Percentiles rank a stretch among this genome's conserved stretches.
Conservation (phyloP, 106 monocot genomes). For the Allium sativum region DNA sequence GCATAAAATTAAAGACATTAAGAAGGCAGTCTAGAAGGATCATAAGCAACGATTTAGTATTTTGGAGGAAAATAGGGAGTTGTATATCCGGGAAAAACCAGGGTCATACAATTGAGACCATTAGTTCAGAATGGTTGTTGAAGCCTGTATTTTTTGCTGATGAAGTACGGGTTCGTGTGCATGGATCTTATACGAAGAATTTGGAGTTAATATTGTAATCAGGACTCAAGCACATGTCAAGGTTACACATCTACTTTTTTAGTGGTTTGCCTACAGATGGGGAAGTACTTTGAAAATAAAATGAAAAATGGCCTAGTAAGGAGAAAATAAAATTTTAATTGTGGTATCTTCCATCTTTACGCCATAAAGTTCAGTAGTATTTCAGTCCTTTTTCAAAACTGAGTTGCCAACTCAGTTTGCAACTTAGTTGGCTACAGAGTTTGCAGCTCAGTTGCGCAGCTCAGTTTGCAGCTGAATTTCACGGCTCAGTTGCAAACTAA, state of each 20-base stretch:
- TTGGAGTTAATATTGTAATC: slow-evolving; percentile 79
- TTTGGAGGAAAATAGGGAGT: slow-evolving; percentile 75
- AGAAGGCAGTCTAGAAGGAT: slow-evolving; percentile 74
- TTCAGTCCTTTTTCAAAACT: no score
- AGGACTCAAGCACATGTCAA: slow-evolving; percentile 83
- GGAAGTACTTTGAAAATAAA: no score
- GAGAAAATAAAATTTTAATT: no score
- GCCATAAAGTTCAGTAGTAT: no score
- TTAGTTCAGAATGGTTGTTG: slow-evolving; percentile 4
- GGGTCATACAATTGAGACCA: slow-evolving; percentile 72
- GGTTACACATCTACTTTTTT: slow-evolving; percentile 89
- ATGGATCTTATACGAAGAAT: slow-evolving; percentile 88
- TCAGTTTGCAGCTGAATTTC: no score
- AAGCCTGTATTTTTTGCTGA: no score
- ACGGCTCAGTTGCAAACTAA: no score
- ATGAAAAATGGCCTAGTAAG: no score
- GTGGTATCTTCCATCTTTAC: no score
- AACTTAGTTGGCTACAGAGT: no score
- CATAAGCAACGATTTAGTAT: slow-evolving; percentile 83
- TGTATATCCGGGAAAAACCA: slow-evolving; percentile 93
- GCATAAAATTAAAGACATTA: slow-evolving; percentile 52
- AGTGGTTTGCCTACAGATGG: slow-evolving; percentile 83
- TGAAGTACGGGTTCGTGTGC: slow-evolving; percentile 96
- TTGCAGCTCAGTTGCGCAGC: no score
- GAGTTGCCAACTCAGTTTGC: no score